Conservation (phyloP, 192 early-diverging fungal genomes). For the Rhizoclosmatium globosum region DNA sequence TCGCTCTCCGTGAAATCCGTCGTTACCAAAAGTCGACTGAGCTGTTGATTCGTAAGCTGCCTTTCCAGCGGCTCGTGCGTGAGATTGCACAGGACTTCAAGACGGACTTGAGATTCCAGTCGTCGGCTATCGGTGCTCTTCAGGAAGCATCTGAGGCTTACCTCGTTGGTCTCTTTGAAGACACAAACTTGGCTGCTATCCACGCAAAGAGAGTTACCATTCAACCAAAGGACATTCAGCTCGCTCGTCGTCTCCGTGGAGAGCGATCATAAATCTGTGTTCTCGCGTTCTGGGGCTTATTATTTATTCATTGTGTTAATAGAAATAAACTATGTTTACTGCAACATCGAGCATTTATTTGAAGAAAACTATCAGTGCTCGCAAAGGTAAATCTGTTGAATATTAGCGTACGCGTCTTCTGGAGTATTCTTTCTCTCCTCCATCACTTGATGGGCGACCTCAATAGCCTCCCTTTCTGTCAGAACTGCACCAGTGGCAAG, state of each 20-base stretch:
- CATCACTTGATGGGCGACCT: background rate
- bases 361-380: conserved; percentile 24
- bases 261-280: conserved; percentile 50
- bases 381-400: conserved; percentile 11
- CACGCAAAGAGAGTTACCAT: conserved; percentile 99
- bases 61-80: conserved; percentile 94
- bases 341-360: too few relatives aligned
- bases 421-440: conserved; percentile 24
- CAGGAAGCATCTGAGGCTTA: conserved; percentile 93
- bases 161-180: conserved; percentile 65
- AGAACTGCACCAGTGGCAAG: background rate
- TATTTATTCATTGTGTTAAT: background rate
- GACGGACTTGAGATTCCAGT: conserved; percentile 99
- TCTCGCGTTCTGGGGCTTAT: too few relatives aligned
- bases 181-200: conserved; percentile 98
- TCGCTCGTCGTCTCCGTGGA: conserved; percentile 87
- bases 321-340: too few relatives aligned
- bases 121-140: conserved; percentile 97
- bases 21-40: conserved; percentile 91
- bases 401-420: conserved; percentile 8
- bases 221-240: conserved; percentile 99
- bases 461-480: background rate
- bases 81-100: conserved; percentile 99
- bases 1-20: conserved; percentile 88
- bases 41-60: conserved; percentile 85